A percentile compares a stretch with the other conserved stretches of the same genome.
phyloP scores from a whole-genome alignment of 495 filamentous ascomycete genomes.

The Hypoxylon lenormandii region DNA sequence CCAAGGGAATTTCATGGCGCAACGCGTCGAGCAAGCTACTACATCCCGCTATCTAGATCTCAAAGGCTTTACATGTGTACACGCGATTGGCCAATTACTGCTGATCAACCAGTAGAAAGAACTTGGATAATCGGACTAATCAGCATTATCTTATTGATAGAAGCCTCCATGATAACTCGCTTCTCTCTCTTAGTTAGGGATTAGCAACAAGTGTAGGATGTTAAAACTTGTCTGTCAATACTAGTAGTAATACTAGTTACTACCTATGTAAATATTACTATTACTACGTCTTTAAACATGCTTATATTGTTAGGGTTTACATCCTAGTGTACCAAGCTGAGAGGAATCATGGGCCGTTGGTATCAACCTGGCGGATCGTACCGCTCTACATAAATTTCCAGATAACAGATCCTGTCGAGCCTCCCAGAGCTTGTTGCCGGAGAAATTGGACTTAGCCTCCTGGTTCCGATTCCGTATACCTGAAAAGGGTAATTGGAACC shows the following conservation, averaged over 20 bases:
- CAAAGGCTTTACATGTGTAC: too few species aligned
- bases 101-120: too few species aligned
- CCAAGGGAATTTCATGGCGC: background rate
- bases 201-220: too few species aligned
- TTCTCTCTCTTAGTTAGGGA: too few species aligned
- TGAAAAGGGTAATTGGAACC: slow-evolving; percentile 18
- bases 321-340: slow-evolving; percentile 33
- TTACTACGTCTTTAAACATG: slow-evolving; percentile 11
- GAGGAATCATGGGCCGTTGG: slow-evolving; percentile 23
- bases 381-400: slow-evolving; percentile 33
- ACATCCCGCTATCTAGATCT: too few species aligned
- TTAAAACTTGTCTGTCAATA: too few species aligned
- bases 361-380: slow-evolving; percentile 38
- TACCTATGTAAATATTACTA: slow-evolving; percentile 2
- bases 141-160: too few species aligned
- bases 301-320: slow-evolving; percentile 20
- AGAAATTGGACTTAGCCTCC: slow-evolving; percentile 19
- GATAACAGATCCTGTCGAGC: slow-evolving; percentile 34
- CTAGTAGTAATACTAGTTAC: too few species aligned
- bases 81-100: too few species aligned
- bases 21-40: background rate
- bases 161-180: too few species aligned
- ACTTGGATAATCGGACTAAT: too few species aligned
- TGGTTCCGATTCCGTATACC: slow-evolving; percentile 11
- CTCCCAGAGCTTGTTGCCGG: slow-evolving; percentile 24